These are phyloP conservation scores for Ceratocystis ficicola DNA, from an alignment of 2,329 filamentous ascomycete species.

Conservation along the genomic window DNA sequence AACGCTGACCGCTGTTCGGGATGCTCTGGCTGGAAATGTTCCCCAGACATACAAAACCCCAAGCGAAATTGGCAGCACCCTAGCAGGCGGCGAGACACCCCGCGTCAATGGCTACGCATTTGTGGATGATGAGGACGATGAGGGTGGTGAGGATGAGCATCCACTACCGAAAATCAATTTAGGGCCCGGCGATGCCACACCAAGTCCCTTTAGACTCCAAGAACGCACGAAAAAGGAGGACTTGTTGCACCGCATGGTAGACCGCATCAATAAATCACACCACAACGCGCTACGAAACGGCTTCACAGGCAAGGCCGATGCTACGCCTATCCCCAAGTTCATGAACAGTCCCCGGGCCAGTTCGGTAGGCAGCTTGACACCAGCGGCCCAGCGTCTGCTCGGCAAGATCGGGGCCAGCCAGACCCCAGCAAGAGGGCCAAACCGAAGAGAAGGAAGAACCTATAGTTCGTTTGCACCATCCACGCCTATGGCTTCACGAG, in stretches of 20 bases:
- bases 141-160: slow-evolving; percentile 21
- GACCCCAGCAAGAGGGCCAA: background rate
- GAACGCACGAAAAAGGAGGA: slow-evolving; percentile 65
- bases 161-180: slow-evolving; percentile 41
- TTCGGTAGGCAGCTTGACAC: slow-evolving; percentile 47
- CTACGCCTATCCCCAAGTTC: slow-evolving; percentile 56
- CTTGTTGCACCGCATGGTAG: slow-evolving; percentile 76
- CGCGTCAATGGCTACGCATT: slow-evolving; percentile 89
- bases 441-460: background rate
- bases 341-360: slow-evolving; percentile 49
- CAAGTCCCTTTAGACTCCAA: slow-evolving; percentile 69
- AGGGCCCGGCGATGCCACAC: slow-evolving; percentile 47
- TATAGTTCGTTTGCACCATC: slow-evolving; percentile 16
- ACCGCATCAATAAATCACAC: slow-evolving; percentile 63
- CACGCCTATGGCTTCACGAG: slow-evolving; percentile 15
- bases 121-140: slow-evolving; percentile 65
- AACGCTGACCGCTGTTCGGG: slow-evolving; percentile 69
- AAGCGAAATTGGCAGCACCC: slow-evolving; percentile 30
- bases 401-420: slow-evolving; percentile 33
- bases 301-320: slow-evolving; percentile 46
- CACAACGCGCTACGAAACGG: slow-evolving; percentile 48
- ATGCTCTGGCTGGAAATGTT: slow-evolving; percentile 66
- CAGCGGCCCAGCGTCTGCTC: slow-evolving; percentile 59
- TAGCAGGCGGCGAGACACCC: slow-evolving; percentile 55
- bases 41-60: slow-evolving; percentile 51